Evolutionary conservation across 108 stramenopile genomes (phyloP).

Genomic region (Tribonema minus): DNA sequence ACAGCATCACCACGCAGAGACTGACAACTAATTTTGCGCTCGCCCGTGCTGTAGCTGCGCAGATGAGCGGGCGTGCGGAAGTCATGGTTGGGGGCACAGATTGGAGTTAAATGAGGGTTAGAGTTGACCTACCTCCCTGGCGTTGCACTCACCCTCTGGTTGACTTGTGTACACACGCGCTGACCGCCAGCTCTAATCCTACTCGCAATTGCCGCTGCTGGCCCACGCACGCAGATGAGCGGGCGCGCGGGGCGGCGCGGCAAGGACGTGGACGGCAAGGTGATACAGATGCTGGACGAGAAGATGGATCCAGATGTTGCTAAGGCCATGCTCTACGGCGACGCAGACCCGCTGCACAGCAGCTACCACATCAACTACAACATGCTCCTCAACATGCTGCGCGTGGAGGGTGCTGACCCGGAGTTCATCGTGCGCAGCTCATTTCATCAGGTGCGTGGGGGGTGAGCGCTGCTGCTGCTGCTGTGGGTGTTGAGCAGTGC

Average conservation of each 20-base stretch:
- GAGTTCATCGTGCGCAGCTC: slow-evolving; percentile 90
- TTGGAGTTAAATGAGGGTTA: too few species aligned
- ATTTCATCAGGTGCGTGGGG: slow-evolving; percentile 53
- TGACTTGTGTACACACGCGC: too few species aligned
- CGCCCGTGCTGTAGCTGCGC: too few species aligned
- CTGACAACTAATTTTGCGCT: too few species aligned
- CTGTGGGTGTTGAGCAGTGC: background rate
- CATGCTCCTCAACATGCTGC: slow-evolving; percentile 97
- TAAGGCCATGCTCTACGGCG: slow-evolving; percentile 82
- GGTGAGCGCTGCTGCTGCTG: background rate
- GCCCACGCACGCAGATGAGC: slow-evolving; percentile 93
- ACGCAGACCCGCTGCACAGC: slow-evolving; percentile 90
- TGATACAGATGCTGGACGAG: slow-evolving; percentile 98
- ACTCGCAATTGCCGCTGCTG: too few species aligned
- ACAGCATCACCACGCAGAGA: too few species aligned
- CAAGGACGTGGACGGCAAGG: slow-evolving; percentile 95
- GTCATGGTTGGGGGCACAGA: too few species aligned
- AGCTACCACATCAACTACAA: slow-evolving; percentile 96
- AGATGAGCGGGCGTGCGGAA: too few species aligned
- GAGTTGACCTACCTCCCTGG: too few species aligned
- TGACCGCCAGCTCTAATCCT: too few species aligned
- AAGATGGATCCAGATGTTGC: slow-evolving; percentile 95
- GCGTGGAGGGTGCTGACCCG: slow-evolving; percentile 88
- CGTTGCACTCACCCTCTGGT: too few species aligned
- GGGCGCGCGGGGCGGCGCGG: slow-evolving; percentile 98